phyloP scores from a whole-genome alignment of 2,329 filamentous ascomycete species.

The Knufia fluminis region DNA sequence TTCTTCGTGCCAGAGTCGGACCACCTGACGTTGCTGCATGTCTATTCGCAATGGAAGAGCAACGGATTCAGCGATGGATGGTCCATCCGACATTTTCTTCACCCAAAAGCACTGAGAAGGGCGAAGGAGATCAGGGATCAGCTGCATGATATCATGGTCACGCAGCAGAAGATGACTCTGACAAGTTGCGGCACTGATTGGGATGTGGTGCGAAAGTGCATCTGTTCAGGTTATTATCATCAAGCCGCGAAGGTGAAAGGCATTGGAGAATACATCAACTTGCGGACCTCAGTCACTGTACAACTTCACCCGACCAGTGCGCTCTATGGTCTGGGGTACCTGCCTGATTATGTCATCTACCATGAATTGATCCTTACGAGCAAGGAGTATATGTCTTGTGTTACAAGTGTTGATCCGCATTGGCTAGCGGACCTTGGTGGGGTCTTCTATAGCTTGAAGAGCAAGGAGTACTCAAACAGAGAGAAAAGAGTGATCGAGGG shows the following conservation, averaged over 20 bases:
- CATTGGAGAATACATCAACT: slow-evolving; percentile 93
- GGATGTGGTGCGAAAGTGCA: slow-evolving; percentile 90
- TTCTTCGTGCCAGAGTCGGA: slow-evolving; percentile 98
- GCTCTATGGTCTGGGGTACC: slow-evolving; percentile 82
- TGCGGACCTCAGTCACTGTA: slow-evolving; percentile 87
- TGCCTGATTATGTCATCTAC: slow-evolving; percentile 95
- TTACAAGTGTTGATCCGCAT: slow-evolving; percentile 90
- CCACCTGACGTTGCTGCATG: slow-evolving; percentile 88
- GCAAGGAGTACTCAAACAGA: slow-evolving; percentile 85
- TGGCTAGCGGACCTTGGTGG: slow-evolving; percentile 95
- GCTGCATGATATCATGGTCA: slow-evolving; percentile 80
- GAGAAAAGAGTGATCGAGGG: slow-evolving; percentile 81
- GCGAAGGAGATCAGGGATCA: slow-evolving; percentile 94
- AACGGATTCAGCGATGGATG: slow-evolving; percentile 85
- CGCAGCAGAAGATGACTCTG: slow-evolving; percentile 77
- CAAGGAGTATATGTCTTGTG: slow-evolving; percentile 97
- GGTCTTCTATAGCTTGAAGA: slow-evolving; percentile 94
- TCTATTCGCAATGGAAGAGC: slow-evolving; percentile 89
- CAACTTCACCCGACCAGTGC: slow-evolving; percentile 91
- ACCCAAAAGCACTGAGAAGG: slow-evolving; percentile 83
- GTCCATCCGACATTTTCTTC: slow-evolving; percentile 88
- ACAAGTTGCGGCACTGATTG: slow-evolving; percentile 90
- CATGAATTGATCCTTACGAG: slow-evolving; percentile 89
- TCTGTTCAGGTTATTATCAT: slow-evolving; percentile 96
- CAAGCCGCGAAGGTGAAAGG: slow-evolving; percentile 94